These are phyloP conservation scores for Aspergillus aculeatinus DNA, from an alignment of 2,329 filamentous ascomycete species.

Conservation along the genomic window DNA sequence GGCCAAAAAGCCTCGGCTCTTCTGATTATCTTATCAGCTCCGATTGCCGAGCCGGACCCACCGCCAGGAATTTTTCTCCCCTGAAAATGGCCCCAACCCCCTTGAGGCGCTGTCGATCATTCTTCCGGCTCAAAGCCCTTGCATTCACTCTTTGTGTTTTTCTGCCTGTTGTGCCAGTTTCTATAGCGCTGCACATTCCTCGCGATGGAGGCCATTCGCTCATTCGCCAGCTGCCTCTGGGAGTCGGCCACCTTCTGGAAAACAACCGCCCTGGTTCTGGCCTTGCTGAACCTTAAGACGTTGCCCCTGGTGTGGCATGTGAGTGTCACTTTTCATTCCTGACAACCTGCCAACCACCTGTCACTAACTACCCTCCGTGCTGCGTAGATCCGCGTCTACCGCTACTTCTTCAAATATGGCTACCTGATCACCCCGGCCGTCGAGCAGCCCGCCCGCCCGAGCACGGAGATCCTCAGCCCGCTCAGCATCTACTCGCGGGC, in stretches of 20 bases:
- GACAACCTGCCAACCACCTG: not conserved
- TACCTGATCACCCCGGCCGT: constrained; percentile 42
- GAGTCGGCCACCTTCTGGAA: constrained; percentile 23
- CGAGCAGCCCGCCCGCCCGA: constrained; percentile 43
- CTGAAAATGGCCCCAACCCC: too few species aligned
- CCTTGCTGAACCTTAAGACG: constrained; percentile 29
- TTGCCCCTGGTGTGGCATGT: constrained; percentile 34
- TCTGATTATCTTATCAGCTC: not conserved
- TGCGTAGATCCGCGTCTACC: constrained; percentile 56
- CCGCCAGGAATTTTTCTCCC: not conserved
- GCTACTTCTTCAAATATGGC: constrained; percentile 55
- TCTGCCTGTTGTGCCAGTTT: not conserved
- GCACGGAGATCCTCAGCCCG: constrained; percentile 62
- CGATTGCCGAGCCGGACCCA: not conserved
- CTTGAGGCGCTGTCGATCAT: not conserved
- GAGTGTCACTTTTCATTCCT: constrained; percentile 12
- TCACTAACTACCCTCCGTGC: not conserved
- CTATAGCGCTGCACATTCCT: not conserved
- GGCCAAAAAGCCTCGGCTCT: not conserved
- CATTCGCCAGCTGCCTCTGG: constrained; percentile 15
- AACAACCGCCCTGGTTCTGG: constrained; percentile 24
- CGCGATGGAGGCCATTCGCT: constrained; percentile 14
- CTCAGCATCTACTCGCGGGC: constrained; percentile 65
- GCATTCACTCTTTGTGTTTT: not conserved
- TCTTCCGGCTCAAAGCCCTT: not conserved